A percentile compares a stretch with the other conserved stretches of the same genome.
phyloP scores from a whole-genome alignment of 2,329 filamentous ascomycete species.

The Blastomyces parvus region DNA sequence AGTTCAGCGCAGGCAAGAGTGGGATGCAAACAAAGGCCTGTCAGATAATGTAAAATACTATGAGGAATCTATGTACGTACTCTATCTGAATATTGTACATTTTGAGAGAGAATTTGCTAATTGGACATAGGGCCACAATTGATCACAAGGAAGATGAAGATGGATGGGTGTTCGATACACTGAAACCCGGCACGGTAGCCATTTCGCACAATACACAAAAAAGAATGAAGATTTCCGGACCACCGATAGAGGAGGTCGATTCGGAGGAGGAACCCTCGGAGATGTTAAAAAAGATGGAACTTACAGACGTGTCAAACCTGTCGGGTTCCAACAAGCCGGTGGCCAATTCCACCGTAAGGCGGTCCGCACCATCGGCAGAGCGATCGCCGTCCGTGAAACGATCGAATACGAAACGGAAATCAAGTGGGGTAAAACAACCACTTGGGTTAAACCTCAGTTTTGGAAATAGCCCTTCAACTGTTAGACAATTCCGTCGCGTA shows the following conservation, averaged over 20 bases:
- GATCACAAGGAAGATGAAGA: conserved; percentile 56
- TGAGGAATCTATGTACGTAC: conserved; percentile 68
- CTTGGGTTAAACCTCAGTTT: conserved; percentile 85
- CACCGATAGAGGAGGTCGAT: conserved; percentile 25
- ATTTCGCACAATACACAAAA: conserved; percentile 45
- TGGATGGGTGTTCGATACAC: conserved; percentile 92
- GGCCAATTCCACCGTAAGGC: conserved; percentile 48
- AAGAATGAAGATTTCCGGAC: conserved; percentile 38
- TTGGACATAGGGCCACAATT: conserved; percentile 49
- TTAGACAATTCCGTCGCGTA: conserved; percentile 81
- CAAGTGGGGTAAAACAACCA: conserved; percentile 58
- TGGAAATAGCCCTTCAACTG: conserved; percentile 85
- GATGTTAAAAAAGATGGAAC: conserved; percentile 32
- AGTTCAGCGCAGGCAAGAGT: conserved; percentile 69
- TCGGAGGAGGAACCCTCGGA: conserved; percentile 32
- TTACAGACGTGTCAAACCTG: conserved; percentile 29
- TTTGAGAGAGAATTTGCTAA: neutral
- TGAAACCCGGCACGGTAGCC: conserved; percentile 59
- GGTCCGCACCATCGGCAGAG: conserved; percentile 36
- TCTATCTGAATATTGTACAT: neutral
- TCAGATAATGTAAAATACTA: conserved; percentile 73
- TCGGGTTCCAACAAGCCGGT: conserved; percentile 39
- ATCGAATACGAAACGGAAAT: conserved; percentile 33
- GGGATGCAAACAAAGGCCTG: conserved; percentile 62
- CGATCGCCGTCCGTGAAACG: conserved; percentile 35